A percentile compares a stretch with the other conserved stretches of the same genome.
Conservation (phyloP, 805 yeast genomes). For the Candida pini region DNA sequence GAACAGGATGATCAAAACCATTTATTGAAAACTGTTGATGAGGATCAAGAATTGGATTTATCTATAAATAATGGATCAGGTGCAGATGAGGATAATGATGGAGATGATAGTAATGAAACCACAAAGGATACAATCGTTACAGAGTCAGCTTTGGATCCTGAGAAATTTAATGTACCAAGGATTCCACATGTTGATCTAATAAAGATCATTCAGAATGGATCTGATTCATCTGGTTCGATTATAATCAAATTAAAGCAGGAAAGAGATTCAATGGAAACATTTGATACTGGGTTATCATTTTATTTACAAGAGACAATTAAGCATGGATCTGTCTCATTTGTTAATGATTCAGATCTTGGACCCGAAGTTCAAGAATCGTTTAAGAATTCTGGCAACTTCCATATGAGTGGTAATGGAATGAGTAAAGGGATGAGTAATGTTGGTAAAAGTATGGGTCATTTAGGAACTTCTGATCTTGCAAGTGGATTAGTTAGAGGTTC, state of each 20-base stretch:
- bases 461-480: constrained; percentile 34
- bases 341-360: constrained; percentile 30
- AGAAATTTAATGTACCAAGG: constrained; percentile 1
- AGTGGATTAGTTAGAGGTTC: constrained; percentile 35
- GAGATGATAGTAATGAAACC: not conserved
- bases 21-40: not conserved
- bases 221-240: constrained; percentile 26
- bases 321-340: constrained; percentile 10
- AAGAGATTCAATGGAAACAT: constrained; percentile 34
- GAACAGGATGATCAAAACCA: not conserved
- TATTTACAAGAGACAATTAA: constrained; percentile 37
- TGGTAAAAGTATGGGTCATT: no score
- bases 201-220: constrained; percentile 12
- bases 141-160: not conserved
- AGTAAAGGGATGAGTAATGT: no score
- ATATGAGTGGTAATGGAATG: constrained; percentile 8
- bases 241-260: constrained; percentile 37
- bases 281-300: constrained; percentile 51
- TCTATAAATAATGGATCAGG: not conserved
- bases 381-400: constrained; percentile 48
- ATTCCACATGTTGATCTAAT: constrained; percentile 11
- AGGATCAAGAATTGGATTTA: constrained; percentile 1
- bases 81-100: not conserved
- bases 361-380: constrained; percentile 60
- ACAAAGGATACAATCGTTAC: not conserved